Percentiles rank a stretch among this genome's conserved stretches.
These are phyloP conservation scores for Aschersonia sp. DNA, from an alignment of 2,329 filamentous ascomycete genomes.

Conservation along the genomic window DNA sequence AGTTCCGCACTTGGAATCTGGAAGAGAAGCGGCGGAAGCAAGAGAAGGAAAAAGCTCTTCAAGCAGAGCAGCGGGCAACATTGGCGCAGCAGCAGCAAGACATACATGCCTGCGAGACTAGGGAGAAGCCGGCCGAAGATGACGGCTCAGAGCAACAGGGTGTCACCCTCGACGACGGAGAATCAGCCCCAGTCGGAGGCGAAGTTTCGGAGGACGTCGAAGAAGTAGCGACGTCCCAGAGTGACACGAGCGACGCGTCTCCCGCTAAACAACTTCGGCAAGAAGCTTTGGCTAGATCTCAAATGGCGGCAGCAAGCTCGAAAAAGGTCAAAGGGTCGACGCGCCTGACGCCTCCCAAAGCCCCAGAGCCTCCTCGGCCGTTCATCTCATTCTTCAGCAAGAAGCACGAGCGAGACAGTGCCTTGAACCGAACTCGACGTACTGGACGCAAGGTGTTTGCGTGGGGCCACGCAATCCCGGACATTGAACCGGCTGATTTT, in stretches of 20 bases:
- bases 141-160: not conserved
- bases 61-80: conserved; percentile 6
- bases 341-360: conserved; percentile 13
- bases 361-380: conserved; percentile 34
- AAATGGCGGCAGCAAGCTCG: conserved; percentile 20
- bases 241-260: conserved; percentile 35
- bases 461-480: conserved; percentile 71
- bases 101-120: not conserved
- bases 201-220: conserved; percentile 20
- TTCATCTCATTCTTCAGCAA: conserved; percentile 84
- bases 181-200: not conserved
- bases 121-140: not conserved
- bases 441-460: conserved; percentile 57
- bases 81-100: conserved; percentile 16
- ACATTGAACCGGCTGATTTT: conserved; percentile 58
- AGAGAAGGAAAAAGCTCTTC: conserved; percentile 49
- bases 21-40: conserved; percentile 75
- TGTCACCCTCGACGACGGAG: not conserved
- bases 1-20: conserved; percentile 76
- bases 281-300: conserved; percentile 46
- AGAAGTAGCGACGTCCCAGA: conserved; percentile 26
- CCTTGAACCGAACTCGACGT: conserved; percentile 57
- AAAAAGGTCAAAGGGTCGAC: conserved; percentile 15
- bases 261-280: conserved; percentile 59
- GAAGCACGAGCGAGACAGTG: conserved; percentile 63